Base-by-base conservation (phyloP, 371 early-diverging fungal genomes). In the Nematocida ausubeli region DNA sequence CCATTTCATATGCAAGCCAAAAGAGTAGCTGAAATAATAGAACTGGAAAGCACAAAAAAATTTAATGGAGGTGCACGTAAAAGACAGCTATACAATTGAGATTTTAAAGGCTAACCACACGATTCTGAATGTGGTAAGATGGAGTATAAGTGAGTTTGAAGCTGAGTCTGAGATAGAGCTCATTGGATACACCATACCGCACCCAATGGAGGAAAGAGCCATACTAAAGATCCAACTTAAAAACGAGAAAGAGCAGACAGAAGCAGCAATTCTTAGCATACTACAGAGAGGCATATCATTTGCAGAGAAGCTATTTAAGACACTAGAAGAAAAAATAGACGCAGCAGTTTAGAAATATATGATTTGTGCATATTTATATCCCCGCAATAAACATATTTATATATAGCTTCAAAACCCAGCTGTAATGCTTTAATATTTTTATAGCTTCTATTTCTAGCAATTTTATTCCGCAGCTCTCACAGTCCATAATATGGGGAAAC, bases 181-280 rank as follows among this genome's bases (percentile, higher is more conserved):
- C 81, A 94, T 94, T 83, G 96, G 95, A 54, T 98, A 98, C 87
- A 92, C 95, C 30, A 91, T 97, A 68, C 98, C 99, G n/a, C 99
- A 98, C 85, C 99, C 99, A 49, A 93, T 95, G 37, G 96, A 95
- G 85, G 89, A 89, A 72, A 90, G 91, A 82, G 89, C 93, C 73
- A 89, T 95, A 82, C 68, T 98, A 62, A 91, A 95, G 56, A 91
- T 98, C 66, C 98, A 98, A 70, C 70, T 83, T 32, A 72, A 62
- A 66, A 35, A 82, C 24, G 78, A 81, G 39, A 30, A 72, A 1
- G 14, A 44, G 14, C 86, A 86, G 52, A 82, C 28, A 14, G 65
- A 67, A 52, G 34, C 51, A 12, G 67, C 80, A 44, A 75, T 75
- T 35, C 19, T 75, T 9, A 32, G 40, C 39, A 55, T 75, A 7